A percentile compares a stretch with the other conserved stretches of the same genome.
These are phyloP conservation scores for Triticum timopheevii DNA, from an alignment of 176 grass and related monocot species.

Conservation along the genomic window DNA sequence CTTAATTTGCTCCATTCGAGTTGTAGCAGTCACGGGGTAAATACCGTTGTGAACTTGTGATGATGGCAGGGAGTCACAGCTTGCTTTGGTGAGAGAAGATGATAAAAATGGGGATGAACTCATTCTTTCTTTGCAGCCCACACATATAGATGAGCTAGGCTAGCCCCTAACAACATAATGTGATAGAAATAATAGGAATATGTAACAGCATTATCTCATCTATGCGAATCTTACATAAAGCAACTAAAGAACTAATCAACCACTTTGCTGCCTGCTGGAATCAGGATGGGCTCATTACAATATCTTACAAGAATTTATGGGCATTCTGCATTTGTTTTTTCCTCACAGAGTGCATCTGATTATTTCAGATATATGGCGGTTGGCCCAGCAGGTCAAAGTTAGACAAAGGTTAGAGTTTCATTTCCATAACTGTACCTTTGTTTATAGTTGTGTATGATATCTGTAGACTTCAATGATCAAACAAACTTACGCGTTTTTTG, in stretches of 20 bases:
- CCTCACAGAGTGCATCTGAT: background rate
- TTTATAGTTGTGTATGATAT: background rate
- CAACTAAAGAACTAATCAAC: background rate
- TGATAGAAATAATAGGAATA: background rate
- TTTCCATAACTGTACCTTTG: background rate
- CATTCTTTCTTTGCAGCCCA: background rate
- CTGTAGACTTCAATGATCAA: background rate
- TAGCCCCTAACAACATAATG: background rate
- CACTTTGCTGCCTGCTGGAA: background rate
- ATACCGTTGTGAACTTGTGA: background rate
- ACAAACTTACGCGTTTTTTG: background rate
- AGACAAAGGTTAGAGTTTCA: constrained; percentile 74
- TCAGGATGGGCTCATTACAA: background rate
- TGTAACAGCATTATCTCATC: background rate
- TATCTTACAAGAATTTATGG: background rate
- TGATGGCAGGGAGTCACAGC: background rate
- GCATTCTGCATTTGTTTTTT: background rate
- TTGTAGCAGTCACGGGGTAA: background rate
- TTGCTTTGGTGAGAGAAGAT: background rate
- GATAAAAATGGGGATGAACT: background rate
- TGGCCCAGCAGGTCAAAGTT: constrained; percentile 87
- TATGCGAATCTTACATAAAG: background rate
- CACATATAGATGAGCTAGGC: background rate
- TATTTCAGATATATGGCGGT: constrained; percentile 87
- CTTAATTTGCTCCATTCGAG: background rate